These are phyloP conservation scores for Neurospora tetraspora DNA, from an alignment of 495 filamentous ascomycete species.

Conservation along the genomic window DNA sequence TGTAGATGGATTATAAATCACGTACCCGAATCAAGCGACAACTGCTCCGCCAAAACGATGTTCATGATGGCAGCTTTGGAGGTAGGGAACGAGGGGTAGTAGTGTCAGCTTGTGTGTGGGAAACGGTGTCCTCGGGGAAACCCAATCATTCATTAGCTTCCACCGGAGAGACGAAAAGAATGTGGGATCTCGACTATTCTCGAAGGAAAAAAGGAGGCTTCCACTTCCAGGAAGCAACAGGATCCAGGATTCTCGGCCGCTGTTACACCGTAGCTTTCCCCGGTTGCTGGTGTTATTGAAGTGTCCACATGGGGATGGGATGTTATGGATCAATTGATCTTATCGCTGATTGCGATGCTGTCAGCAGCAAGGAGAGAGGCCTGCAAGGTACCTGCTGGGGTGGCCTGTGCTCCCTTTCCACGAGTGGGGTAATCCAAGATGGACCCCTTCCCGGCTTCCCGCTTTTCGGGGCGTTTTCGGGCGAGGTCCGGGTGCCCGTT, in stretches of 20 bases:
- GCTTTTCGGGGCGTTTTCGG: neutral
- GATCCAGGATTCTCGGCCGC: neutral
- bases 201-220: neutral
- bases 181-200: neutral
- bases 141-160: neutral
- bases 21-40: constrained; percentile 43
- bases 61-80: constrained; percentile 29
- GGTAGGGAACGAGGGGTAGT: neutral
- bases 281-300: neutral
- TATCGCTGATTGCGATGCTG: neutral
- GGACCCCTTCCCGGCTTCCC: neutral
- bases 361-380: neutral
- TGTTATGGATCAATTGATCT: neutral
- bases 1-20: neutral
- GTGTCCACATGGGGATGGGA: neutral
- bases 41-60: constrained; percentile 25
- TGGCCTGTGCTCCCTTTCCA: neutral
- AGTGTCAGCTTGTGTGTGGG: neutral
- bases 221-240: neutral
- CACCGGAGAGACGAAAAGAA: neutral
- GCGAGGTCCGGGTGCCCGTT: neutral
- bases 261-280: neutral
- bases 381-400: neutral
- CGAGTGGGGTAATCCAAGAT: neutral
- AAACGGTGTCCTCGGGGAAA: neutral